A percentile compares a stretch with the other conserved stretches of the same genome.
These are phyloP conservation scores for Mimosa pudica DNA, from an alignment of 306 rosid genomes.

Conservation along the genomic window DNA sequence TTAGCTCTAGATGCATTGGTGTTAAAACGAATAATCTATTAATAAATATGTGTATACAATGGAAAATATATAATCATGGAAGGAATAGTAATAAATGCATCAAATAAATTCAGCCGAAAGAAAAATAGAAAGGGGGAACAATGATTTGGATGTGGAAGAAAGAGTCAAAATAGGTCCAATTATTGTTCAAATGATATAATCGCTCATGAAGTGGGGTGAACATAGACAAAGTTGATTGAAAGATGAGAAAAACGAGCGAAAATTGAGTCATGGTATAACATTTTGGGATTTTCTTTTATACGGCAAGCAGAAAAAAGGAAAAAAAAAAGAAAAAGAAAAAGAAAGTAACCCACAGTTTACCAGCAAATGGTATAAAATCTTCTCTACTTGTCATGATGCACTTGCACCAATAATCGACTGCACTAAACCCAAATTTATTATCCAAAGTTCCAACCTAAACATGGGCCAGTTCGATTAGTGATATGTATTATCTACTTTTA, in stretches of 20 bases:
- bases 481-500: not conserved
- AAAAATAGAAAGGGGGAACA: not conserved
- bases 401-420: not conserved
- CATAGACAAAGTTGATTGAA: not conserved
- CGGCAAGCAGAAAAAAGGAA: no score
- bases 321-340: not conserved
- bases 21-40: not conserved
- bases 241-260: not conserved
- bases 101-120: not conserved
- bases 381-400: not conserved
- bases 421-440: not conserved
- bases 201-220: conserved; percentile 9
- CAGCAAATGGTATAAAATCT: conserved; percentile 1
- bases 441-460: not conserved
- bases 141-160: conserved; percentile 14
- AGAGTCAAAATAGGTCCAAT: not conserved
- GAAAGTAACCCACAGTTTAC: not conserved
- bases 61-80: not conserved
- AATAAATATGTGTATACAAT: not conserved
- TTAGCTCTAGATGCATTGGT: not conserved
- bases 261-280: not conserved
- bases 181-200: not conserved
- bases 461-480: not conserved
- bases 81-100: conserved; percentile 17
- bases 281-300: not conserved